Conservation (phyloP, 1,284 basidiomycete species). For the Leucoagaricus sp. region DNA sequence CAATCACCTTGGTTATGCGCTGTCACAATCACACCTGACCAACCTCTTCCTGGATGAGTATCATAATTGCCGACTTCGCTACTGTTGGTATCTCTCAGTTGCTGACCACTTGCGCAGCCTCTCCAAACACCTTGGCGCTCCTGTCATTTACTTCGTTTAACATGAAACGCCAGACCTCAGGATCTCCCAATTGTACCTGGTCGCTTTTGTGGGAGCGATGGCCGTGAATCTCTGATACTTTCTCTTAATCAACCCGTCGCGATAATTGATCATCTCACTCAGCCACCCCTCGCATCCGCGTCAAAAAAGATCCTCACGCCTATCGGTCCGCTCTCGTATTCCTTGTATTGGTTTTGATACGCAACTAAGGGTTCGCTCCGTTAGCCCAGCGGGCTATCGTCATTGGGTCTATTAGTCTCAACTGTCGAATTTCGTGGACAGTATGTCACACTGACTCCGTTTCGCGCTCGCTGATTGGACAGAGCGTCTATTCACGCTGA, state of each 20-base stretch:
- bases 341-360: slow-evolving; percentile 1
- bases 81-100: background rate
- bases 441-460: slow-evolving; percentile 10
- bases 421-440: slow-evolving; percentile 3
- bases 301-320: background rate
- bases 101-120: slow-evolving; percentile 8
- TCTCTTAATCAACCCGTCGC: background rate
- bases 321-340: background rate
- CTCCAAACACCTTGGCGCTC: slow-evolving; percentile 1
- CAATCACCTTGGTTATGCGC: slow-evolving; percentile 4
- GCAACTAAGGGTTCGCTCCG: slow-evolving; percentile 3
- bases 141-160: slow-evolving; percentile 5
- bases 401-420: slow-evolving; percentile 4
- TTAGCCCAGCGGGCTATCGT: background rate
- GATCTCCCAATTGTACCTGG: background rate
- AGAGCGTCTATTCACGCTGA: background rate
- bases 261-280: background rate
- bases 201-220: too few relatives aligned
- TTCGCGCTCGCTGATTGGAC: background rate
- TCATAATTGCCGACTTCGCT: background rate
- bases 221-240: too few relatives aligned
- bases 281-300: background rate
- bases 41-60: background rate
- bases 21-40: background rate
- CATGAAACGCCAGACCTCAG: slow-evolving; percentile 6